A percentile compares a stretch with the other conserved stretches of the same genome.
Evolutionary conservation across 805 yeast species (phyloP).

Genomic region (Yarrowia yakushimensis): DNA sequence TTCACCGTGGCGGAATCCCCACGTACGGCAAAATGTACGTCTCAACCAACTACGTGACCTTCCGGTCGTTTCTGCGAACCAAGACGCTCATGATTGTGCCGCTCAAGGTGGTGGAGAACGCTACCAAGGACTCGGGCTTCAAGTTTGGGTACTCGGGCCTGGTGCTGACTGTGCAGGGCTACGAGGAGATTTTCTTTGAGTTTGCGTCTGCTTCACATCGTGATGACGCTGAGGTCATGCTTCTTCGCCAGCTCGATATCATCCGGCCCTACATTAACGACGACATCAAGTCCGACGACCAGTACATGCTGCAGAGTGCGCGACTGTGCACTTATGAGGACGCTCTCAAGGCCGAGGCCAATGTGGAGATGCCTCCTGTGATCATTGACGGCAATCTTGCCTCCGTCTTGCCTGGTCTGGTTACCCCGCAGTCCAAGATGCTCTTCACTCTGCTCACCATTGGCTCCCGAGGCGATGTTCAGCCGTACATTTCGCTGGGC

Average conservation of each 20-base stretch:
- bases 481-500: constrained; percentile 90
- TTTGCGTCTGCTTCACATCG: constrained; percentile 46
- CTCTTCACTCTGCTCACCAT: constrained; percentile 74
- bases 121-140: constrained; percentile 63
- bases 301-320: constrained; percentile 47
- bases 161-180: constrained; percentile 65
- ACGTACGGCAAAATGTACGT: constrained; percentile 79
- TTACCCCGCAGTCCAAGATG: constrained; percentile 33
- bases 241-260: constrained; percentile 50
- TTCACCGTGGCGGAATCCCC: constrained; percentile 64
- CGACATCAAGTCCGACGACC: constrained; percentile 23
- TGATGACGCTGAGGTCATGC: constrained; percentile 61
- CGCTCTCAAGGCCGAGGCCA: constrained; percentile 40
- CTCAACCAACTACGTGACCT: constrained; percentile 68
- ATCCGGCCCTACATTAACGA: constrained; percentile 13
- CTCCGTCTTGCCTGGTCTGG: background rate
- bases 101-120: constrained; percentile 63
- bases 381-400: constrained; percentile 9
- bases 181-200: constrained; percentile 73
- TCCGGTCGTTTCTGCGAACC: constrained; percentile 70
- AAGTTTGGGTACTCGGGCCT: constrained; percentile 67
- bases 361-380: constrained; percentile 29
- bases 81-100: constrained; percentile 82
- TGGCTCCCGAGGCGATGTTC: constrained; percentile 96
- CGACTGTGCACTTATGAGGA: constrained; percentile 66